These are phyloP conservation scores for Hippophae tibetana DNA, from an alignment of 306 rosid species.

Conservation along the genomic window DNA sequence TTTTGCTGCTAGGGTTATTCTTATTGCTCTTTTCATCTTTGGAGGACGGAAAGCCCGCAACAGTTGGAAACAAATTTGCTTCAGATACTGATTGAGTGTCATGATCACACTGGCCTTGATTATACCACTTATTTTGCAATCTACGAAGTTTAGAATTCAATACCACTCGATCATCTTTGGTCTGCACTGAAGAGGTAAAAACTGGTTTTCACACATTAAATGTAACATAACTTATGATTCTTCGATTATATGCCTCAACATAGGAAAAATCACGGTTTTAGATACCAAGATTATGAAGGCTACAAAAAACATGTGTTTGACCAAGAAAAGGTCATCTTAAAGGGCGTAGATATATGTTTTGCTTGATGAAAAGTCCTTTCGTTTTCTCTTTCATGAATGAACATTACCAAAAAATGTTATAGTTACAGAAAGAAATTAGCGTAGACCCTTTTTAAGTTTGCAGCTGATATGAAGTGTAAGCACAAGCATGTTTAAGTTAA, in stretches of 20 bases:
- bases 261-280: background rate
- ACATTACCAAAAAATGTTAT: too few relatives aligned
- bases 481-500: too few relatives aligned
- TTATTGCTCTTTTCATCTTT: constrained; percentile 30
- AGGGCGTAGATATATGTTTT: too few relatives aligned
- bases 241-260: constrained; percentile 2
- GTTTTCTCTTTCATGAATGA: too few relatives aligned
- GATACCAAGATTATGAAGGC: too few relatives aligned
- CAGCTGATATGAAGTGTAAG: too few relatives aligned
- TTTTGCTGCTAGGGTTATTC: constrained; percentile 24
- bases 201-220: constrained; percentile 55
- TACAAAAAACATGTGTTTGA: too few relatives aligned
- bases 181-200: constrained; percentile 89
- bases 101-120: constrained; percentile 27
- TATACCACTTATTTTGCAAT: constrained; percentile 39
- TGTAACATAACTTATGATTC: constrained; percentile 22
- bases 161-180: constrained; percentile 63
- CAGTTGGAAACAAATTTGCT: constrained; percentile 41
- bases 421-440: too few relatives aligned
- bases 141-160: constrained; percentile 38
- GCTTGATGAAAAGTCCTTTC: too few relatives aligned
- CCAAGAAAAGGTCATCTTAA: too few relatives aligned
- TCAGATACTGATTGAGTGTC: constrained; percentile 26
- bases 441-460: too few relatives aligned
- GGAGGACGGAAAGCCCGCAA: constrained; percentile 37